Conservation (phyloP, 306 rosid species). For the Prunus padus region DNA sequence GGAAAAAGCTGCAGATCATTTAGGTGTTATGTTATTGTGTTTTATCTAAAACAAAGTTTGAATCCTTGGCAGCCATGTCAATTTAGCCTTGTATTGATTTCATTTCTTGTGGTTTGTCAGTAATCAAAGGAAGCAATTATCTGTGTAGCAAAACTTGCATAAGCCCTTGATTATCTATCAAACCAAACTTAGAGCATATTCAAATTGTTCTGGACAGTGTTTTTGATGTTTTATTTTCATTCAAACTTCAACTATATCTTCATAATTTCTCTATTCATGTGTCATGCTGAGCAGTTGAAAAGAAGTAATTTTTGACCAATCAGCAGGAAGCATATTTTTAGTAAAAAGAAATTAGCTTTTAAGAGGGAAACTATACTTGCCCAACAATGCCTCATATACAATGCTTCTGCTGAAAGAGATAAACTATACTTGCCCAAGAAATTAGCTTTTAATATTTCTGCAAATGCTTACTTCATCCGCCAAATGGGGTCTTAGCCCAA, state of each 20-base stretch:
- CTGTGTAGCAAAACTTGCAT: not conserved
- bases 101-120: not conserved
- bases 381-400: not conserved
- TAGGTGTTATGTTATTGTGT: not conserved
- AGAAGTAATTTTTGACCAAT: not conserved
- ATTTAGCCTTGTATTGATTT: not conserved
- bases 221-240: not conserved
- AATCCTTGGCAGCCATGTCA: not conserved
- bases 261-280: not conserved
- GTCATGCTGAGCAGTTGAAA: not conserved
- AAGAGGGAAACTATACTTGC: not conserved
- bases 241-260: constrained; percentile 4
- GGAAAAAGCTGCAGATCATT: not conserved
- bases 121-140: not conserved
- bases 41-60: not conserved
- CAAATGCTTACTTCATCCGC: too few relatives aligned
- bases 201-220: not conserved
- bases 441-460: not conserved
- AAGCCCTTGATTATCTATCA: too few relatives aligned
- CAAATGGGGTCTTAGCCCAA: too few relatives aligned
- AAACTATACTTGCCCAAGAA: too few relatives aligned
- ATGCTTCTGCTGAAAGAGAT: constrained; percentile 1
- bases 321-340: not conserved
- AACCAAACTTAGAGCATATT: not conserved
- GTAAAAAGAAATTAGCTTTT: not conserved